Conservation (phyloP, 78 protist genomes). For the Isochrysis galbana region DNA sequence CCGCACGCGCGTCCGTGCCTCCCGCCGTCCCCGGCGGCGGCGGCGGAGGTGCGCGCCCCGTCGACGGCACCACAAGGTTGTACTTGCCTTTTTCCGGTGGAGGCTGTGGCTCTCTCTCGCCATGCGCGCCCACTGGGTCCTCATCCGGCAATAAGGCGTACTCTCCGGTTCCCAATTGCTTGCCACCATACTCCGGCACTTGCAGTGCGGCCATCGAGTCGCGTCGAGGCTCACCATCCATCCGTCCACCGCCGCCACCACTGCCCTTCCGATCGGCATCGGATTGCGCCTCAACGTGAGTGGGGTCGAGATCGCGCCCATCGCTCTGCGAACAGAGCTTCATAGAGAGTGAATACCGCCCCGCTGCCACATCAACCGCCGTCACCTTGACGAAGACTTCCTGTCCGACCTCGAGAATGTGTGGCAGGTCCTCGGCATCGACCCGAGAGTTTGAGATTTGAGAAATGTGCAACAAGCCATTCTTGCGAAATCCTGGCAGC, state of each 20-base stretch:
- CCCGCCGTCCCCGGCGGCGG: neutral
- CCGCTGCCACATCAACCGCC: neutral
- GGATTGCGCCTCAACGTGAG: neutral
- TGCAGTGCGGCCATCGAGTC: neutral
- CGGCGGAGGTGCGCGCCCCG: neutral
- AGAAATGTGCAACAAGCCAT: neutral
- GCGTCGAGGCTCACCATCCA: neutral
- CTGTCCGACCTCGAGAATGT: neutral
- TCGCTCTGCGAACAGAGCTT: neutral
- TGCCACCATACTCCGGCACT: constrained; percentile 12
- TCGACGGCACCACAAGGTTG: neutral
- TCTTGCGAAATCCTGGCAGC: neutral
- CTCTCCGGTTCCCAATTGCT: neutral
- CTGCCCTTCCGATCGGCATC: neutral
- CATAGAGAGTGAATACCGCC: neutral
- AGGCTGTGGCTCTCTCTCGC: neutral
- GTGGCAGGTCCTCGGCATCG: neutral
- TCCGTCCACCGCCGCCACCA: neutral
- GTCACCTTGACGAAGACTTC: neutral
- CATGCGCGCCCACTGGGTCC: neutral
- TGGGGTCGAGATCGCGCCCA: constrained; percentile 2
- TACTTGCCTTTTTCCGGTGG: neutral
- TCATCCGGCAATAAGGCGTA: neutral
- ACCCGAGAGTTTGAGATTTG: neutral
- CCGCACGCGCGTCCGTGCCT: neutral